These are phyloP conservation scores for Podospora pseudoanserina DNA, from an alignment of 495 filamentous ascomycete genomes.

Conservation along the genomic window DNA sequence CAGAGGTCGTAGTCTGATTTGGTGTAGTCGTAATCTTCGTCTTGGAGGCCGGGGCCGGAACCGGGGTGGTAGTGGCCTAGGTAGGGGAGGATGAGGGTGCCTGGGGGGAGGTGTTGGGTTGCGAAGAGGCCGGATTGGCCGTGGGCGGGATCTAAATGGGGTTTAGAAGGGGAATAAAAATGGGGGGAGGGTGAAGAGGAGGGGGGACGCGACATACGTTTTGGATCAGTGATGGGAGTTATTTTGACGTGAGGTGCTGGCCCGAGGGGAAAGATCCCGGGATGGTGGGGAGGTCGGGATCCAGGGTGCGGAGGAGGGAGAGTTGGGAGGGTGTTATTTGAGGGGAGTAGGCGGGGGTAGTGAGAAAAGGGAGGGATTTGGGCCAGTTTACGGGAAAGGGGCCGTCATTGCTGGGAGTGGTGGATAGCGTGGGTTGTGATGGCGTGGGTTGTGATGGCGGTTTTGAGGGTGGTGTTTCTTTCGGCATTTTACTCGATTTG, in stretches of 20 bases:
- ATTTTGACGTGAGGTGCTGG: slow-evolving; percentile 54
- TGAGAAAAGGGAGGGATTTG: slow-evolving; percentile 49
- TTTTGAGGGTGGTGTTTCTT: not conserved
- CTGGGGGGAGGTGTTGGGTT: slow-evolving; percentile 51
- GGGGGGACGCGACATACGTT: slow-evolving; percentile 11
- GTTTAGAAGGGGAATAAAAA: not conserved
- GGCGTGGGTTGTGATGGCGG: not conserved
- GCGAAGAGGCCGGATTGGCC: slow-evolving; percentile 67
- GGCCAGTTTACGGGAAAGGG: slow-evolving; percentile 58
- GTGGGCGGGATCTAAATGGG: slow-evolving; percentile 51
- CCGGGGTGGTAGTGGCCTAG: slow-evolving; percentile 57
- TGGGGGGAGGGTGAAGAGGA: no score
- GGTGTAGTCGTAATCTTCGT: slow-evolving; percentile 38
- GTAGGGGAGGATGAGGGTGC: slow-evolving; percentile 61
- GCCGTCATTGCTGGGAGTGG: not conserved
- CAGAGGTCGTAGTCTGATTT: slow-evolving; percentile 64
- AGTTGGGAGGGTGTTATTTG: slow-evolving; percentile 39
- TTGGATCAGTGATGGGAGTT: slow-evolving; percentile 46
- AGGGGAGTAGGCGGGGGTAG: slow-evolving; percentile 46
- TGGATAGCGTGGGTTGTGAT: not conserved
- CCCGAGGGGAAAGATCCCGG: slow-evolving; percentile 34
- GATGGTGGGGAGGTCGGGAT: slow-evolving; percentile 26
- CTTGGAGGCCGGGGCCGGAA: slow-evolving; percentile 4
- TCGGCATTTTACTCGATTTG: not conserved
- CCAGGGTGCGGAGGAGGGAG: slow-evolving; percentile 31